These are phyloP conservation scores for Magnusiomyces tetraspermus DNA, from an alignment of 1,139 yeast genomes.

Conservation along the genomic window DNA sequence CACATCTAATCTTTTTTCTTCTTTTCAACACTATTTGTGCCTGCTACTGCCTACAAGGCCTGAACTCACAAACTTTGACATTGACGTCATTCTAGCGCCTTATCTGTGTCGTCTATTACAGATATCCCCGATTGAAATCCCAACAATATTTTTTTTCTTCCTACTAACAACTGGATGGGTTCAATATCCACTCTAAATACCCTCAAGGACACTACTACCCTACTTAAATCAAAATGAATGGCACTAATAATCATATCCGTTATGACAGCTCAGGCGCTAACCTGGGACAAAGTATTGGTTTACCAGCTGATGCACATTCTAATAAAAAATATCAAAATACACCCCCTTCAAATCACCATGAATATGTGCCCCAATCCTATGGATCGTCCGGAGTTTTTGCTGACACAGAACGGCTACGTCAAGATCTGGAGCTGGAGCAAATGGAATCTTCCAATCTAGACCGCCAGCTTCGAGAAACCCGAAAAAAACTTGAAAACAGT, in stretches of 20 bases:
- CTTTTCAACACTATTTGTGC: too few relatives aligned
- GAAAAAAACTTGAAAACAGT: conserved; percentile 17
- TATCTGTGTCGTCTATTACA: too few relatives aligned
- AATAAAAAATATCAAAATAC: not conserved
- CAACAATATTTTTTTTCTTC: too few relatives aligned
- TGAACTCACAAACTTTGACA: too few relatives aligned
- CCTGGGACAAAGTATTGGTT: not conserved
- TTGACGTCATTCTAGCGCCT: too few relatives aligned
- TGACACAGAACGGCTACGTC: conserved; percentile 18
- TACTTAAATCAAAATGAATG: not conserved
- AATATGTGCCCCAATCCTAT: conserved; percentile 1
- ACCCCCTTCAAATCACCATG: not conserved
- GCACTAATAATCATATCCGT: not conserved
- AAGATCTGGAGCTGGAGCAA: conserved; percentile 25
- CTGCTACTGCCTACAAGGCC: too few relatives aligned
- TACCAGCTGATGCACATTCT: not conserved
- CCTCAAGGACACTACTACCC: not conserved
- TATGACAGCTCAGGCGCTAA: not conserved
- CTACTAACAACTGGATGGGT: too few relatives aligned
- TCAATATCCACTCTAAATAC: not conserved
- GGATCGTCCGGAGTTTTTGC: not conserved
- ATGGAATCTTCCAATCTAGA: conserved; percentile 22
- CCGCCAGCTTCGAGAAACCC: conserved; percentile 19
- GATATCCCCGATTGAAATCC: too few relatives aligned
- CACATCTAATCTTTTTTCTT: too few relatives aligned